These are phyloP conservation scores for Colletotrichum horii DNA, from an alignment of 2,329 filamentous ascomycete genomes.

Conservation along the genomic window DNA sequence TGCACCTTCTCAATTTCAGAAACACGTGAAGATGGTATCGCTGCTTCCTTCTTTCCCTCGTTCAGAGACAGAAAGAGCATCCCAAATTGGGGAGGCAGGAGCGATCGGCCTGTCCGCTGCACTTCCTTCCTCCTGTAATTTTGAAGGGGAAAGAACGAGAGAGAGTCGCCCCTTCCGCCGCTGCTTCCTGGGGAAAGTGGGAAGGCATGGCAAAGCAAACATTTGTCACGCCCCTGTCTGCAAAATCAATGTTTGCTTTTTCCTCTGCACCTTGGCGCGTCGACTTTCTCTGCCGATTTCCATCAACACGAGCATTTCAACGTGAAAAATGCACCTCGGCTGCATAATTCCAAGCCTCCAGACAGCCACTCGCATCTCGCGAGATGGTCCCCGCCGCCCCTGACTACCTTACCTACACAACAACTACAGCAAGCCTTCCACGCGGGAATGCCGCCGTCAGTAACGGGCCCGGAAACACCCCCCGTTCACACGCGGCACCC, in stretches of 20 bases:
- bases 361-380: background rate
- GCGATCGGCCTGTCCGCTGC: background rate
- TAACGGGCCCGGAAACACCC: background rate
- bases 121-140: background rate
- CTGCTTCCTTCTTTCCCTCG: background rate
- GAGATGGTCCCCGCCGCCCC: background rate
- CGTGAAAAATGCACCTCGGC: background rate
- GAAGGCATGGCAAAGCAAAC: background rate
- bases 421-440: background rate
- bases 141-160: background rate
- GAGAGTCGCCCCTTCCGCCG: background rate
- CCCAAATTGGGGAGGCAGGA: background rate
- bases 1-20: background rate
- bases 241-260: slow-evolving; percentile 6
- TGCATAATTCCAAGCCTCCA: background rate
- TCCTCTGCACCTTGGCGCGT: background rate
- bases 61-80: background rate
- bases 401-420: background rate
- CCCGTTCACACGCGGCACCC: too few relatives aligned
- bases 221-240: background rate
- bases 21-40: background rate
- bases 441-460: background rate
- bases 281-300: background rate
- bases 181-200: background rate
- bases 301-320: background rate